Percentiles rank a stretch among this genome's conserved stretches.
Evolutionary conservation across 305 asterid species (phyloP).

Genomic region (Fraxinus ornus): DNA sequence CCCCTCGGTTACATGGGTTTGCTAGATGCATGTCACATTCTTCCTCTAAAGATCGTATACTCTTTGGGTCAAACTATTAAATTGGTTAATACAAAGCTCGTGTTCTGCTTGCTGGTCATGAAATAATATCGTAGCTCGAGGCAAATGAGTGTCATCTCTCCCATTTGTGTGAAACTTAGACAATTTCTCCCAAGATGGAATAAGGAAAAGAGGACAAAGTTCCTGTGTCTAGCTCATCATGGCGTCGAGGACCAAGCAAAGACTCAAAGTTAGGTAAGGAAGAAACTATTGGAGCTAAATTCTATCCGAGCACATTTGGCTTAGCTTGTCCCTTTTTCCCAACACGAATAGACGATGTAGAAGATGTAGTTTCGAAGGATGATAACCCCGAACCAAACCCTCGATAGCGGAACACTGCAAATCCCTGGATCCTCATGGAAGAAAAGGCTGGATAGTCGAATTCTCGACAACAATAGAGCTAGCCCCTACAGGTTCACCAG

Average conservation of each 20-base stretch:
- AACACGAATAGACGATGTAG: background rate
- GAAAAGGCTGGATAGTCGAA: background rate
- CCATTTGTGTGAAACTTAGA: too few relatives aligned
- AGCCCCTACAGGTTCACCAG: background rate
- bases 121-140: background rate
- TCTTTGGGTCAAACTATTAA: too few relatives aligned
- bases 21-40: background rate
- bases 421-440: background rate
- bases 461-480: background rate
- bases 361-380: background rate
- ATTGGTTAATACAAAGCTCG: background rate
- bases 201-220: too few relatives aligned
- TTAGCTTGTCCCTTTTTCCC: too few relatives aligned
- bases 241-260: background rate
- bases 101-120: background rate
- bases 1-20: background rate
- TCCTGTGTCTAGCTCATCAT: background rate
- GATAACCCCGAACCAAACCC: background rate
- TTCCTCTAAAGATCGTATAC: background rate
- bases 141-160: background rate
- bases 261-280: background rate
- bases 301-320: too few relatives aligned
- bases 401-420: too few relatives aligned
- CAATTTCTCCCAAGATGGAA: background rate
- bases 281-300: background rate